A percentile compares a stretch with the other conserved stretches of the same genome.
Evolutionary conservation across 768 basidiomycete genomes (phyloP).

Genomic region (Phaeolepiota aurea): DNA sequence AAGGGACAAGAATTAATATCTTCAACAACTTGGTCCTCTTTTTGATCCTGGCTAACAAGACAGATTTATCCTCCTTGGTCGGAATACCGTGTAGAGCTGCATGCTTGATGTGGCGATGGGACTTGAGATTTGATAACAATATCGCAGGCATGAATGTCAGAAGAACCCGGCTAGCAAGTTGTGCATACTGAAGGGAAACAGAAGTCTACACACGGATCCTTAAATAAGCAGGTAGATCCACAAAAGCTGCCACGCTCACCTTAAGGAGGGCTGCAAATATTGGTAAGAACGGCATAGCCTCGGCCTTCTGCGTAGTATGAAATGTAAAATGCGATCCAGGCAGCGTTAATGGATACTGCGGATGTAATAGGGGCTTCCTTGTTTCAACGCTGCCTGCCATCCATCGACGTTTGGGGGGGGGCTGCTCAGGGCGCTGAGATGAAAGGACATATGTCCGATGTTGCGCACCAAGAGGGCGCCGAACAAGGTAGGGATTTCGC

Average conservation of each 20-base stretch:
- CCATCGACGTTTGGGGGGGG: no score
- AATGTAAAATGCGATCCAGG: constrained; percentile 14
- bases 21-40: constrained; percentile 42
- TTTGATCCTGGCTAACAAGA: constrained; percentile 38
- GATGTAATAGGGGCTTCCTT: no score
- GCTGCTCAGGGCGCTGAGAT: constrained; percentile 1
- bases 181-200: constrained; percentile 60
- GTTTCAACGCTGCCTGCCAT: no score
- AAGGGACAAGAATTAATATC: constrained; percentile 52
- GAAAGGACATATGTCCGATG: constrained; percentile 1
- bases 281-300: constrained; percentile 35
- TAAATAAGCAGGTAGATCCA: constrained; percentile 2
- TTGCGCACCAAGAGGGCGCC: constrained; percentile 6
- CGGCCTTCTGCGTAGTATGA: constrained; percentile 27
- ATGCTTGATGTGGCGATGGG: constrained; percentile 39
- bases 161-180: constrained; percentile 62
- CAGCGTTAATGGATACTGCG: background rate
- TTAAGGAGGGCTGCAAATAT: constrained; percentile 56
- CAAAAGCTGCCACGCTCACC: constrained; percentile 34
- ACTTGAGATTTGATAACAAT: constrained; percentile 47
- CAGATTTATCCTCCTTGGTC: constrained; percentile 43
- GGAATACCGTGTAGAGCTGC: constrained; percentile 44
- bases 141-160: constrained; percentile 71
- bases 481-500: constrained; percentile 11
- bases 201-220: constrained; percentile 56